Conservation (phyloP, 2,329 filamentous ascomycete species). For the Gaeumannomyces sp. region DNA sequence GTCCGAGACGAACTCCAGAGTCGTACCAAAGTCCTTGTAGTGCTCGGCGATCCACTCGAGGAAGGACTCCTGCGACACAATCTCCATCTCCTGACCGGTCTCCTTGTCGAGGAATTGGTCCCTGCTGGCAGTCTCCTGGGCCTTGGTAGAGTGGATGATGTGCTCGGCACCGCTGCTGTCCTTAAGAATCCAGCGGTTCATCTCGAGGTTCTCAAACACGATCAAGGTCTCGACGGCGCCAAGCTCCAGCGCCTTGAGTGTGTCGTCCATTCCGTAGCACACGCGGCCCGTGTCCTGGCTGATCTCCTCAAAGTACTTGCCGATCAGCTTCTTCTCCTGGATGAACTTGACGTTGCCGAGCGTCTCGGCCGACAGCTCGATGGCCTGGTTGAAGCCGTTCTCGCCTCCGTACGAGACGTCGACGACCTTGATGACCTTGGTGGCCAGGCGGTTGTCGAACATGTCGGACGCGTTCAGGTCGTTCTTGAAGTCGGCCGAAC, state of each 20-base stretch:
- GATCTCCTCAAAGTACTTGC: conserved; percentile 98
- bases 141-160: conserved; percentile 82
- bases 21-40: conserved; percentile 96
- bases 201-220: conserved; percentile 94
- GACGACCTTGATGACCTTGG: conserved; percentile 98
- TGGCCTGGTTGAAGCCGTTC: conserved; percentile 99
- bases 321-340: conserved; percentile 99
- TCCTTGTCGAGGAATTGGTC: conserved; percentile 91
- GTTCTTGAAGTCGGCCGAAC: conserved; percentile 99
- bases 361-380: conserved; percentile 90
- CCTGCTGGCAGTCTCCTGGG: conserved; percentile 67
- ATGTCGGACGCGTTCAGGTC: conserved; percentile 96
- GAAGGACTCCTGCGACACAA: conserved; percentile 81
- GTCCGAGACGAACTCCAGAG: conserved; percentile 95
- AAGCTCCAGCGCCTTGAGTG: conserved; percentile 90
- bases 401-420: conserved; percentile 98
- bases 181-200: conserved; percentile 88
- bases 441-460: conserved; percentile 85
- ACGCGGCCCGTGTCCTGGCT: conserved; percentile 95
- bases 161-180: conserved; percentile 65
- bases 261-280: conserved; percentile 97
- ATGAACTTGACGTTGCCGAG: conserved; percentile 99
- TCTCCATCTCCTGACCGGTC: conserved; percentile 95
- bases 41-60: conserved; percentile 99
- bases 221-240: conserved; percentile 93